Percentiles rank a stretch among this genome's conserved stretches.
These are phyloP conservation scores for Phytophthora cactorum DNA, from an alignment of 352 stramenopile genomes.

Conservation along the genomic window DNA sequence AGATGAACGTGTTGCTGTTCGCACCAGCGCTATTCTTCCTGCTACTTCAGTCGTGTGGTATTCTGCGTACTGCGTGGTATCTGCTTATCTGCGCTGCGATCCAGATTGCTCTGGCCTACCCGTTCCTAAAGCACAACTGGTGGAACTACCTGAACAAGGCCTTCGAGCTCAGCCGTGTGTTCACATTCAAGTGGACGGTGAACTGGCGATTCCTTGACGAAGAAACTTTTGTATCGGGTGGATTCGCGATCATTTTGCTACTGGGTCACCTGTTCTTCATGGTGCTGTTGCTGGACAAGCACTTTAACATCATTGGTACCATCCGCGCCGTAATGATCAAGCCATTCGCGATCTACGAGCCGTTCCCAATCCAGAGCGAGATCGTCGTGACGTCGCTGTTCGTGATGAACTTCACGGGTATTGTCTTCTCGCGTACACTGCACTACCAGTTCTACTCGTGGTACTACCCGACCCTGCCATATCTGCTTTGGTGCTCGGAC, in stretches of 20 bases:
- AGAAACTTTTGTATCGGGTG: conserved; percentile 76
- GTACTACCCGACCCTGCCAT: conserved; percentile 97
- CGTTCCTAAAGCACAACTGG: conserved; percentile 96
- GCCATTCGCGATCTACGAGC: conserved; percentile 75
- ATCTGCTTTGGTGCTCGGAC: conserved; percentile 93
- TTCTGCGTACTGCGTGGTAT: conserved; percentile 83
- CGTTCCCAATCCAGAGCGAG: conserved; percentile 82
- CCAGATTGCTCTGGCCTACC: conserved; percentile 90
- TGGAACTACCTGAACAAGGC: conserved; percentile 95
- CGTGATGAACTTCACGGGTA: conserved; percentile 96
- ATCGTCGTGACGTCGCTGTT: conserved; percentile 91
- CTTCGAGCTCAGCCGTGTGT: conserved; percentile 98
- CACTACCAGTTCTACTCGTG: conserved; percentile 99
- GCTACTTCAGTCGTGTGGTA: conserved; percentile 91
- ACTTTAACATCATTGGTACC: conserved; percentile 82
- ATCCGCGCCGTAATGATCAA: conserved; percentile 75
- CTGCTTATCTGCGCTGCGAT: conserved; percentile 93
- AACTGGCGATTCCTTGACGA: conserved; percentile 96
- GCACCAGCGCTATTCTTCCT: conserved; percentile 96
- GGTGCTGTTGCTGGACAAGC: conserved; percentile 80
- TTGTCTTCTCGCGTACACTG: conserved; percentile 96
- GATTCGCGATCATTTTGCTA: conserved; percentile 67
- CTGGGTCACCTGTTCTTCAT: conserved; percentile 73
- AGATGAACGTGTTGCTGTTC: conserved; percentile 99
- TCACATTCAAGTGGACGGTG: conserved; percentile 99